A percentile compares a stretch with the other conserved stretches of the same genome.
Conservation (phyloP, 805 yeast species). For the Zygoascus tannicola region DNA sequence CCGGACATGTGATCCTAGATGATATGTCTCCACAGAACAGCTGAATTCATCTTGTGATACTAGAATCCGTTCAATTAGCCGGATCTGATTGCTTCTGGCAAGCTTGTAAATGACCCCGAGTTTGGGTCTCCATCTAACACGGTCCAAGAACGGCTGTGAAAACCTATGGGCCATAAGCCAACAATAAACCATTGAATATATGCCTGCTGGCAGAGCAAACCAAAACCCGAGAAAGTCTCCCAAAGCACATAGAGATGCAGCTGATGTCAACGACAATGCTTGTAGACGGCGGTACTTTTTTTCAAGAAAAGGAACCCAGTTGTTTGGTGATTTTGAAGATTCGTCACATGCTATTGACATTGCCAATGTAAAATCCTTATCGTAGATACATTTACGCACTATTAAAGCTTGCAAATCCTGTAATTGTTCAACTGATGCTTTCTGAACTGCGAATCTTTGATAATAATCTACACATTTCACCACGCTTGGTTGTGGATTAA, state of each 20-base stretch:
- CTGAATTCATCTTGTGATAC: conserved; percentile 17
- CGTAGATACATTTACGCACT: conserved; percentile 1
- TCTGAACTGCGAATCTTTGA: background rate
- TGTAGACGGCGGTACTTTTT: background rate
- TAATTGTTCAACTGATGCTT: background rate
- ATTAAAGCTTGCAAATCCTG: background rate
- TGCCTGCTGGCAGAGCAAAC: background rate
- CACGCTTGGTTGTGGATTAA: background rate
- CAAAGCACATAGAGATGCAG: background rate
- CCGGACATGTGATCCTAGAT: background rate
- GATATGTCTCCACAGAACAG: conserved; percentile 8
- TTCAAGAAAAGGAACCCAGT: background rate
- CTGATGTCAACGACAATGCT: background rate
- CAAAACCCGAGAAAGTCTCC: background rate
- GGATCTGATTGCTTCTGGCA: conserved; percentile 9
- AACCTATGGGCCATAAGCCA: background rate
- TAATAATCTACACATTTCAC: background rate
- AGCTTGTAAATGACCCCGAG: conserved; percentile 1
- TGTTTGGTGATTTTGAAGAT: background rate
- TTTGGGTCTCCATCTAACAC: conserved; percentile 1
- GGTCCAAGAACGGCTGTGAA: conserved; percentile 1
- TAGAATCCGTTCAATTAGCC: conserved; percentile 18
- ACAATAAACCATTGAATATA: conserved; percentile 1
- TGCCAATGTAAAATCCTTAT: background rate
- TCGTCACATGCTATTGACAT: conserved; percentile 2